A percentile compares a stretch with the other conserved stretches of the same genome.
These are phyloP conservation scores for Hyphopichia burtonii DNA, from an alignment of 1,139 yeast species.

Conservation along the genomic window DNA sequence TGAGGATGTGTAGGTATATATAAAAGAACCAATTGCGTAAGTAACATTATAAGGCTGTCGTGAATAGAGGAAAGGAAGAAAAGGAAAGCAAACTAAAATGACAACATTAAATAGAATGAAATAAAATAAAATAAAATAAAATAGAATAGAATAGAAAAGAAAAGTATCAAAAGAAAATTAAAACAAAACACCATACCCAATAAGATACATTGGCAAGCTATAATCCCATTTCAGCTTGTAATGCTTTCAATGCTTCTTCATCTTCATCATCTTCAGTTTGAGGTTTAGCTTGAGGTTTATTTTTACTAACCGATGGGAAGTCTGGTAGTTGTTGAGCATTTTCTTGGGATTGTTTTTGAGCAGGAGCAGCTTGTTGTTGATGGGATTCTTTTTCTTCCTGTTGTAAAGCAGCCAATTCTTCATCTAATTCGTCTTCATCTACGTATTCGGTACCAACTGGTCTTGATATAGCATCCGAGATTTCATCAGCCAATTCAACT, in stretches of 20 bases:
- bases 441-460: constrained; percentile 78
- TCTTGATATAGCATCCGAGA: constrained; percentile 92
- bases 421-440: constrained; percentile 84
- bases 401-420: constrained; percentile 85
- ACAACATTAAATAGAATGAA: neutral
- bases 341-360: constrained; percentile 15
- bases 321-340: constrained; percentile 39
- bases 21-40: too few relatives aligned
- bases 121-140: neutral
- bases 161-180: neutral
- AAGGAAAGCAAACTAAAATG: neutral
- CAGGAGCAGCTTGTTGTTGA: constrained; percentile 15
- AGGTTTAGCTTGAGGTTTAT: constrained; percentile 38
- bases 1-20: too few relatives aligned
- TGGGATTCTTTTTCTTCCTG: constrained; percentile 66
- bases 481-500: constrained; percentile 92
- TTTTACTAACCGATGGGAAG: constrained; percentile 46
- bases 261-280: constrained; percentile 79
- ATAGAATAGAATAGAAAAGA: neutral
- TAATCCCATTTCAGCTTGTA: constrained; percentile 95
- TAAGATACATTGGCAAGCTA: constrained; percentile 27
- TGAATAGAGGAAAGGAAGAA: too few relatives aligned
- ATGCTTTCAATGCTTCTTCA: constrained; percentile 84
- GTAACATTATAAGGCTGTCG: too few relatives aligned
- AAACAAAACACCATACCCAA: neutral